Evolutionary conservation across 768 basidiomycete species (phyloP).

Genomic region (Cyathus striatus): DNA sequence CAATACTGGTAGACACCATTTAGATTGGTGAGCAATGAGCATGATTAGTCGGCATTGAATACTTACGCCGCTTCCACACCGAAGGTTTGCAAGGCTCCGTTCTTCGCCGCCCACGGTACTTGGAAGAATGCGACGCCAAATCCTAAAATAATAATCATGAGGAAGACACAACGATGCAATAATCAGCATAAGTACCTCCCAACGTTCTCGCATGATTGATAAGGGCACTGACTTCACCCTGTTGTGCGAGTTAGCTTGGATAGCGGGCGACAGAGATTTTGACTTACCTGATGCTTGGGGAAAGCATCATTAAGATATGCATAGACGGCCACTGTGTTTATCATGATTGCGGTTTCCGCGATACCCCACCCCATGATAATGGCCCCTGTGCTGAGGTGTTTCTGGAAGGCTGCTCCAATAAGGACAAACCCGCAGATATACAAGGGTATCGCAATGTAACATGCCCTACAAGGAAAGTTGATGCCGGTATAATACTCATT

Average conservation of each 20-base stretch:
- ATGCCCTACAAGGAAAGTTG: conserved; percentile 29
- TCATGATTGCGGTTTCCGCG: conserved; percentile 41
- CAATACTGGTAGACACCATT: conserved; percentile 34
- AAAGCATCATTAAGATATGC: conserved; percentile 24
- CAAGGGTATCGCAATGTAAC: conserved; percentile 46
- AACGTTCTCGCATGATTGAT: conserved; percentile 46
- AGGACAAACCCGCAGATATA: conserved; percentile 50
- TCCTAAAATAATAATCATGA: conserved; percentile 12
- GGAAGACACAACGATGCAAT: neutral
- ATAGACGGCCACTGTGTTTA: conserved; percentile 49
- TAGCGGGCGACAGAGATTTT: no score
- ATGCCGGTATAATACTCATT: neutral
- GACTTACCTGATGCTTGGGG: conserved; percentile 21
- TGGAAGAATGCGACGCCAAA: conserved; percentile 60
- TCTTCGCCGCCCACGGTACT: conserved; percentile 47
- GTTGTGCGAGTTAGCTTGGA: no score
- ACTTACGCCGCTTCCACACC: conserved; percentile 51
- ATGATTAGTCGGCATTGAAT: neutral
- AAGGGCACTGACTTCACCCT: conserved; percentile 53
- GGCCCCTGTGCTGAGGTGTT: conserved; percentile 37
- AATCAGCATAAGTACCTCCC: conserved; percentile 23
- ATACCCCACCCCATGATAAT: conserved; percentile 61
- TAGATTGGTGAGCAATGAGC: neutral
- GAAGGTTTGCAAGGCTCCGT: conserved; percentile 50
- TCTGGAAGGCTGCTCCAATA: conserved; percentile 45